Base-by-base conservation (phyloP, 805 yeast genomes). In the Starmerella gropengiesseri region DNA sequence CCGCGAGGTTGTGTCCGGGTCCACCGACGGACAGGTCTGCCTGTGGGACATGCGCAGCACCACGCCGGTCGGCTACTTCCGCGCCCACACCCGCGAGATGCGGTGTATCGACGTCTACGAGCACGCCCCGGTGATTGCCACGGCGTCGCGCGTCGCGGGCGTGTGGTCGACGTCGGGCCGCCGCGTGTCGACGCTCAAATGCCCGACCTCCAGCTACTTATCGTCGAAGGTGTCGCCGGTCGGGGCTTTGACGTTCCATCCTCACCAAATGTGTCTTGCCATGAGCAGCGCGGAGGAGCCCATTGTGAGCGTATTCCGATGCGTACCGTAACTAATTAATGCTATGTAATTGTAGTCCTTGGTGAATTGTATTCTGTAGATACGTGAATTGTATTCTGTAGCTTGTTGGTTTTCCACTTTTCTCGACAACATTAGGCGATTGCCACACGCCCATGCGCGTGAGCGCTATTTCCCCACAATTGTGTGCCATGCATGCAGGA, bases 191-290 rank as follows among this genome's bases (percentile, higher is more conserved):
- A 69, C 73, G 8, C 72, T 87, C 8, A 50, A 49, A 50, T 61
- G 63, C 16, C 55, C 62, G 30, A 41, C 57, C 11, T 37, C 53
- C 16, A 52, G 56, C 35, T 63, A 61, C 46, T 48, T 55, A 49
- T 55, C 54, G 34, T 65, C 49, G 37, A 61, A 50, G 26, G 53
- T 55, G 17, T 55, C 67, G 3, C 81, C 78, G 51, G 68, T 87
- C 32, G 75, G 85, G 2, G 68, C 78, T 2, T 59, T 85, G 50
- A 68, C 79, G 0, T 74, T 91, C 55, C 98, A 91, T 59, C 98
- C 98, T 2, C 98, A 91, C 58, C 68, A 89, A 49, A 84, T 91
- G 95, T 75, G 84, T 74, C 57, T 91, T 58, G 96, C 95, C 1
- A 82, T 85, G 1, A 79, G 80, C 53, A 81, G 40, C 21, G 38